These are phyloP conservation scores for Penicillium sp. DNA, from an alignment of 2,329 filamentous ascomycete species.

Conservation along the genomic window DNA sequence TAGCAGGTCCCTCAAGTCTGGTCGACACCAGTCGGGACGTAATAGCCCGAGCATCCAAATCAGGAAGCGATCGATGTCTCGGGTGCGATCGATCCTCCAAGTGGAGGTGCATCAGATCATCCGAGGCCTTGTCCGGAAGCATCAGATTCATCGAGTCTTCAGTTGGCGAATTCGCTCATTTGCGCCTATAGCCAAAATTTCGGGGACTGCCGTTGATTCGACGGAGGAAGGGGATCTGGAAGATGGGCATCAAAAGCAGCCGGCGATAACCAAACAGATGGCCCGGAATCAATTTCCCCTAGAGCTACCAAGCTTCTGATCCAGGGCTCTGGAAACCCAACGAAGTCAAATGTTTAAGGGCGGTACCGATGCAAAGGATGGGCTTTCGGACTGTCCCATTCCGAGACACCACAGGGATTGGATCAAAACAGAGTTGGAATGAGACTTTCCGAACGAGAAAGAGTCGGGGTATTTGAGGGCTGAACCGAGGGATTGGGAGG, in stretches of 20 bases:
- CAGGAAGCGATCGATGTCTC: constrained; percentile 19
- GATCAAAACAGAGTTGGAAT: background rate
- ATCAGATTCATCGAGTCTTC: constrained; percentile 15
- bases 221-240: constrained; percentile 14
- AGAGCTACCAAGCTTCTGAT: background rate
- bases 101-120: constrained; percentile 22
- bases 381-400: background rate
- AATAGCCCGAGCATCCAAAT: constrained; percentile 11
- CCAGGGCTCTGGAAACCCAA: background rate
- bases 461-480: constrained; percentile 6
- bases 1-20: constrained; percentile 4
- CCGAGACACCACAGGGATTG: background rate
- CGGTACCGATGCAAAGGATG: too few relatives aligned
- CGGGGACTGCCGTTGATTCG: background rate
- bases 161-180: constrained; percentile 7
- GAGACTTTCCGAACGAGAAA: constrained; percentile 17
- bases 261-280: background rate
- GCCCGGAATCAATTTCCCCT: background rate
- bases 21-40: constrained; percentile 6
- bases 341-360: background rate
- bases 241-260: constrained; percentile 5
- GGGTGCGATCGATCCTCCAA: constrained; percentile 19
- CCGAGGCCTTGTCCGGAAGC: constrained; percentile 16
- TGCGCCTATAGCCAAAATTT: background rate
- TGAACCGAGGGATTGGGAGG: background rate